phyloP scores from a whole-genome alignment of 192 early-diverging fungal species.

The Pilaira anomala region DNA sequence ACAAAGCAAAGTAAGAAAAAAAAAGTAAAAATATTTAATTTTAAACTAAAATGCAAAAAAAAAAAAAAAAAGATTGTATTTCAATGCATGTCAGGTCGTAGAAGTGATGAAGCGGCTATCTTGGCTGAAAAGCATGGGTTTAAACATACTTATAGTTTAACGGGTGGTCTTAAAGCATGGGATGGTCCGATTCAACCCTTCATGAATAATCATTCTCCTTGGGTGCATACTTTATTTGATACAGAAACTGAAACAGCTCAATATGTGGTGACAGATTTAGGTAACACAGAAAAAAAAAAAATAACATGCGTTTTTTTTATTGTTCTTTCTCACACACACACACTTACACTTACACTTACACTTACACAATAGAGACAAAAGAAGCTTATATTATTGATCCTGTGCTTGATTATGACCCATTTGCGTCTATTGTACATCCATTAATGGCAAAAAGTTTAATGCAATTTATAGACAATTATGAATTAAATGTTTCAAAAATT shows the following conservation, averaged over 20 bases:
- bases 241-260: constrained; percentile 31
- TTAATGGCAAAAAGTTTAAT: constrained; percentile 22
- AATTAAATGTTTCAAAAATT: constrained; percentile 26
- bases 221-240: constrained; percentile 32
- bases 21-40: constrained; percentile 1
- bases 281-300: constrained; percentile 12
- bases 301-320: not conserved
- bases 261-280: constrained; percentile 32
- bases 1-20: constrained; percentile 17
- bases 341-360: no score
- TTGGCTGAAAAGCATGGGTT: constrained; percentile 21
- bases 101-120: constrained; percentile 19
- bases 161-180: constrained; percentile 21
- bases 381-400: constrained; percentile 33
- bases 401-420: constrained; percentile 32
- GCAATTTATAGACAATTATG: constrained; percentile 20
- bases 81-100: constrained; percentile 31
- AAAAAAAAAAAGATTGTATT: constrained; percentile 20
- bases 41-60: not conserved
- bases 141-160: constrained; percentile 22
- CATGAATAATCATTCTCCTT: constrained; percentile 33
- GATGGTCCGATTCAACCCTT: constrained; percentile 26
- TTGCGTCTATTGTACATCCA: constrained; percentile 17
- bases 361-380: constrained; percentile 28
- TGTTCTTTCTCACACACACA: not conserved